These are phyloP conservation scores for Pulveroboletus frians DNA, from an alignment of 768 basidiomycete genomes.

Conservation along the genomic window DNA sequence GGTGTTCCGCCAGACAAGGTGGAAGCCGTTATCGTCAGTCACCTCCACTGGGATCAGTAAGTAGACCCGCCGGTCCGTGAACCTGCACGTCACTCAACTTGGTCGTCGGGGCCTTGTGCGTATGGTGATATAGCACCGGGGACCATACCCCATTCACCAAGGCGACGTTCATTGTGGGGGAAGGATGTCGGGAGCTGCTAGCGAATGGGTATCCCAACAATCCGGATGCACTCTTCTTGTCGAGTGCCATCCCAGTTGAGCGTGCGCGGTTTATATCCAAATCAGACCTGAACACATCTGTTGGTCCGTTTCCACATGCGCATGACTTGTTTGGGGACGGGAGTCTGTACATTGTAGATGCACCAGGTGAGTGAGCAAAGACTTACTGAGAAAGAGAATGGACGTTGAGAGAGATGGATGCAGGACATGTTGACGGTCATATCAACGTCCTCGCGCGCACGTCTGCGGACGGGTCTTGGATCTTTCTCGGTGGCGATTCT, in stretches of 20 bases:
- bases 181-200: constrained; percentile 32
- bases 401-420: background rate
- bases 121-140: constrained; percentile 31
- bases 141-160: constrained; percentile 42
- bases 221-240: constrained; percentile 30
- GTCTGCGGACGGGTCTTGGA: constrained; percentile 48
- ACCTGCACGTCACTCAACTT: background rate
- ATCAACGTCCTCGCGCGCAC: constrained; percentile 52
- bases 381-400: background rate
- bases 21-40: constrained; percentile 43
- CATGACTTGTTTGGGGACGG: constrained; percentile 55
- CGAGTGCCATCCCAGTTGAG: constrained; percentile 34
- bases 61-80: background rate
- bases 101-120: background rate
- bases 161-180: constrained; percentile 46
- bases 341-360: constrained; percentile 52
- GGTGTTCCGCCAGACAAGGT: constrained; percentile 41
- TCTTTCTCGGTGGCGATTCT: constrained; percentile 51
- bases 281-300: constrained; percentile 31
- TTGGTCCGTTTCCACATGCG: constrained; percentile 48
- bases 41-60: constrained; percentile 49
- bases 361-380: constrained; percentile 33
- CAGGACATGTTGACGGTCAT: constrained; percentile 50
- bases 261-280: constrained; percentile 37
- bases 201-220: constrained; percentile 40